Base-by-base conservation (phyloP, 805 yeast genomes). In the Candida maesae region DNA sequence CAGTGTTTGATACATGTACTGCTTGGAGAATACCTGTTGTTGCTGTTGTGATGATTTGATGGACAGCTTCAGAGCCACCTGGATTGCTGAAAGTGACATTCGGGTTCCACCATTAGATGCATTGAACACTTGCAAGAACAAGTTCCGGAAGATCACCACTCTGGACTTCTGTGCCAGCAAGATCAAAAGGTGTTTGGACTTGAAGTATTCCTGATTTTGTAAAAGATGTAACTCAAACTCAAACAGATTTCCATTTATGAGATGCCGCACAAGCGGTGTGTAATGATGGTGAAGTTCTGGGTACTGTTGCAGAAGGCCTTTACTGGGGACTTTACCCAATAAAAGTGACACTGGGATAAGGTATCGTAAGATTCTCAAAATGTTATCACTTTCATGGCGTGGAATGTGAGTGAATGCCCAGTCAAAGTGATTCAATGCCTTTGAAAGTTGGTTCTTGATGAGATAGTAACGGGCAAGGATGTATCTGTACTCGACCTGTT, bases 391-490 rank as follows among this genome's bases (percentile, higher is more conserved):
- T 18, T 47, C 47, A 25, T 38, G 23, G 13, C 32, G 18, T 15
- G 49, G 34, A 2, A 44, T 34, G 8, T 52, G 23, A 0, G 57
- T 68, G 54, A 60, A 63, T 44, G 45, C 67, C 66, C 81, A 76
- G 23, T 62, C 48, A 32, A 79, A 60, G 47, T 79, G 80, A 26
- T 58, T 52, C 46, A 60, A 76, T 3, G 79, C 68, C 35, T 67
- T 69, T 19, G 64, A 60, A 27, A 74, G 63, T 47, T 72, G 74
- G 42, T 72, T 69, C 43, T 79, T 81, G 12, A 74, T 67, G 41
- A 79, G 51, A 51, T 77, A 73, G 46, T 69, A 79, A 39, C 71
- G 68, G 0, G 79, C 79, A 33, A 78, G 59, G 35, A 74, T 68
- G 52, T 66, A 78, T 35, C 84, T 58, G 55, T 77, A 79, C 37